Evolutionary conservation across 257 asterid species (phyloP).

Genomic region (Striga asiatica): DNA sequence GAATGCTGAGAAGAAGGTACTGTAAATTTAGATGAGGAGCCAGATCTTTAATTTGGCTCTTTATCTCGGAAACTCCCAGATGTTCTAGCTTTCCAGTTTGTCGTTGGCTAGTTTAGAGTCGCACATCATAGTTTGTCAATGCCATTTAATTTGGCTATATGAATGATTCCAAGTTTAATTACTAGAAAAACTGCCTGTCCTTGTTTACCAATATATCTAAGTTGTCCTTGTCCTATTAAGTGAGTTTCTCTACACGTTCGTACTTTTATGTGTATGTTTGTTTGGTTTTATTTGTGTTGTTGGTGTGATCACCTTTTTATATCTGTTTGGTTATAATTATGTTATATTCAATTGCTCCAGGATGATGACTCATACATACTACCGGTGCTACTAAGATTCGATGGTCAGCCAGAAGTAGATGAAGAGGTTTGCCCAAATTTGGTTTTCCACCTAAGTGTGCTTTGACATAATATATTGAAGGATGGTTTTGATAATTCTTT

Average conservation of each 20-base stretch:
- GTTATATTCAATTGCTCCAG: slow-evolving; percentile 30
- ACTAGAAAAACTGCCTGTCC: neutral
- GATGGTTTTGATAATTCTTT: slow-evolving; percentile 6
- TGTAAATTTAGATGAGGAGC: slow-evolving; percentile 6
- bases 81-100: slow-evolving; percentile 8
- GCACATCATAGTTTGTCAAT: neutral
- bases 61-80: neutral
- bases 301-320: neutral
- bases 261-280: neutral
- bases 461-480: neutral
- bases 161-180: neutral
- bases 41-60: neutral
- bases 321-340: slow-evolving; percentile 9
- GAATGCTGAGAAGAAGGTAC: slow-evolving; percentile 46
- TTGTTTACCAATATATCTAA: neutral
- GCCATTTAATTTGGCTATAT: neutral
- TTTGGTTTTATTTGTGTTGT: slow-evolving; percentile 9
- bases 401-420: slow-evolving; percentile 91
- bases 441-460: neutral
- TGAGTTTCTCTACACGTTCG: neutral
- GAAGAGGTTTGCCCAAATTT: slow-evolving; percentile 55
- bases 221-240: neutral
- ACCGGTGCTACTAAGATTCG: slow-evolving; percentile 85
- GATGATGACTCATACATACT: slow-evolving; percentile 84
- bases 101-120: neutral